phyloP scores from a whole-genome alignment of 129 eudicot species.

The Ambrosia artemisiifolia region DNA sequence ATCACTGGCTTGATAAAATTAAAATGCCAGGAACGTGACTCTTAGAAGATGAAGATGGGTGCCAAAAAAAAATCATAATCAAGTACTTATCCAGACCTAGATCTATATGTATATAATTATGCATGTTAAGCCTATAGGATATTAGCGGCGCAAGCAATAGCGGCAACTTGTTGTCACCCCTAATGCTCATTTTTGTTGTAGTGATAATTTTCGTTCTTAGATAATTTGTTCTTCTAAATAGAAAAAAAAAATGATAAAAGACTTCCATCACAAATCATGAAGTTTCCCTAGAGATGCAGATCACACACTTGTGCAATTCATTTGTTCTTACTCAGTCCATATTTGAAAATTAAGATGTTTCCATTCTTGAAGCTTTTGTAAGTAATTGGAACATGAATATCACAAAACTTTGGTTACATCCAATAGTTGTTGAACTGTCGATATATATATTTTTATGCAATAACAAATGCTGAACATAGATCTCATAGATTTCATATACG shows the following conservation, averaged over 20 bases:
- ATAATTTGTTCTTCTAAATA: constrained; percentile 1
- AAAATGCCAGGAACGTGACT: no score
- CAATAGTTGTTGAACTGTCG: background rate
- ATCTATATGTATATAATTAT: background rate
- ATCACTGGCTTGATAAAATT: no score
- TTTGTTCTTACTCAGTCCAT: background rate
- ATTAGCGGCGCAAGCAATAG: background rate
- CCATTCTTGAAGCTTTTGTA: background rate
- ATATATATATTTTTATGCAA: no score
- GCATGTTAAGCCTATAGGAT: background rate
- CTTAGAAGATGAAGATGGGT: no score
- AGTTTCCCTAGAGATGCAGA: background rate
- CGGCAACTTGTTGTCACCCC: no score
- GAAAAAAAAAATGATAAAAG: background rate
- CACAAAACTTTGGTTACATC: background rate
- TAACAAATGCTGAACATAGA: background rate
- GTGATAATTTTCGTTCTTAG: background rate
- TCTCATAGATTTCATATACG: background rate
- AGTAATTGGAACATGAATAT: background rate
- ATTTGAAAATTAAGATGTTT: background rate
- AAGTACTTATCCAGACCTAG: background rate
- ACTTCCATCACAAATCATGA: background rate
- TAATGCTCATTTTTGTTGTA: no score
- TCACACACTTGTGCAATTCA: background rate
- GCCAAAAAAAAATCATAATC: no score